Evolutionary conservation across 2,329 filamentous ascomycete species (phyloP), one percentile per base, ranked within the genome.

Genomic region (Lasiodiplodia sp.): DNA sequence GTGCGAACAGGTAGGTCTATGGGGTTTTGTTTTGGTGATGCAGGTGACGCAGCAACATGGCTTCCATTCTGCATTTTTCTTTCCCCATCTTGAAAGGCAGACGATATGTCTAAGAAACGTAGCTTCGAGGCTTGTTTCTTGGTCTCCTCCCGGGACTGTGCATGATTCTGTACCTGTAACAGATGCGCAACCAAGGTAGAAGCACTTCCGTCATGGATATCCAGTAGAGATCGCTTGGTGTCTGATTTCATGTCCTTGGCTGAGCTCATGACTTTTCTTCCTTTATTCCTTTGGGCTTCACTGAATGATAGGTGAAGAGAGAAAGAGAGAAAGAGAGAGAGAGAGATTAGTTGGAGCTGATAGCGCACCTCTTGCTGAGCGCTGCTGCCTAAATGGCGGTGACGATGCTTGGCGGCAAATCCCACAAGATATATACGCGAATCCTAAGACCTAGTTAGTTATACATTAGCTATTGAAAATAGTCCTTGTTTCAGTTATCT

Each of bases 71-170:
- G 14, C 47, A 53, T 65, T 31, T 56, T 28, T 38, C 38, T 44
- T 44, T 28, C 28, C 40, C 56, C 49, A 70, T 31, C 18, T 70
- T 34, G 14, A 71, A 68, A 2, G 21, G 71, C 51, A 23, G 47
- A n/a, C 3, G 70, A 73, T n/a, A 73, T 69, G 34, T 74, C 69
- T 4, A 74, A 57, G 11, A 73, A 71, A 18, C 72, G 70, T 2
- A 73, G 37, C 2, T 40, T 53, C 8, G 53, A 7, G 18, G 25
- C 70, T 72, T 72, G 73, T 60, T 68, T 25, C 37, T 72, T 69
- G 2, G 71, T 68, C 37, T 66, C 51, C 2, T 62, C 28, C 1
- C 72, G 73, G 51, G 70, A 49, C 5, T 62, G 47, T 57, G 62
- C 18, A 28, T 70, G 25, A 3, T 66, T 16, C 49, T 71, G 68